Percentiles rank a stretch among this genome's conserved stretches.
Evolutionary conservation across 345 rosid species (phyloP).

Genomic region (Firmiana major): DNA sequence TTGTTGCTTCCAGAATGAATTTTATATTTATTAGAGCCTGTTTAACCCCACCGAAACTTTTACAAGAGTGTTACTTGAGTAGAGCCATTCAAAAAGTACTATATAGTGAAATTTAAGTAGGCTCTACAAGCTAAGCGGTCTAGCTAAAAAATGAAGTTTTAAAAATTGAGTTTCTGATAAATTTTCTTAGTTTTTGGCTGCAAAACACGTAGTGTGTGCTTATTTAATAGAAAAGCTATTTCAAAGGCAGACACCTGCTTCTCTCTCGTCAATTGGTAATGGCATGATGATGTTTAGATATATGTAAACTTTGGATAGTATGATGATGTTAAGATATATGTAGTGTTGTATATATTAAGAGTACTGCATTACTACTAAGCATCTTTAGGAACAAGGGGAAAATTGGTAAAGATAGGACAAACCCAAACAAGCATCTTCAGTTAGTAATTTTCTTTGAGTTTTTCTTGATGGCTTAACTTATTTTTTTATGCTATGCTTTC

Average conservation of each 20-base stretch:
- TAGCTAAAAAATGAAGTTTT: not conserved
- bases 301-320: not conserved
- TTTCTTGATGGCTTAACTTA: not conserved
- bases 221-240: not conserved
- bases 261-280: not conserved
- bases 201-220: not conserved
- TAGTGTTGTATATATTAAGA: not conserved
- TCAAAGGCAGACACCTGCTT: not conserved
- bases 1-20: conserved; percentile 2
- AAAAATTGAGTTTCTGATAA: not conserved
- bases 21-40: not conserved
- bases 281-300: not conserved
- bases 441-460: not conserved
- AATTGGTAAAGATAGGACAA: not conserved
- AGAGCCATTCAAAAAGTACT: not conserved
- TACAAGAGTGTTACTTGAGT: not conserved
- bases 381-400: not conserved
- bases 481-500: not conserved
- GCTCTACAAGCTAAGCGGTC: not conserved
- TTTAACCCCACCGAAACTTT: not conserved
- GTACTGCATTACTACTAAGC: not conserved
- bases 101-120: not conserved
- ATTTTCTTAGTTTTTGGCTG: not conserved
- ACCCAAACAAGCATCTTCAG: not conserved
- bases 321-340: not conserved